Percentiles rank a stretch among this genome's conserved stretches.
Conservation (phyloP, 2,329 filamentous ascomycete genomes). For the Epichloe hybrida region DNA sequence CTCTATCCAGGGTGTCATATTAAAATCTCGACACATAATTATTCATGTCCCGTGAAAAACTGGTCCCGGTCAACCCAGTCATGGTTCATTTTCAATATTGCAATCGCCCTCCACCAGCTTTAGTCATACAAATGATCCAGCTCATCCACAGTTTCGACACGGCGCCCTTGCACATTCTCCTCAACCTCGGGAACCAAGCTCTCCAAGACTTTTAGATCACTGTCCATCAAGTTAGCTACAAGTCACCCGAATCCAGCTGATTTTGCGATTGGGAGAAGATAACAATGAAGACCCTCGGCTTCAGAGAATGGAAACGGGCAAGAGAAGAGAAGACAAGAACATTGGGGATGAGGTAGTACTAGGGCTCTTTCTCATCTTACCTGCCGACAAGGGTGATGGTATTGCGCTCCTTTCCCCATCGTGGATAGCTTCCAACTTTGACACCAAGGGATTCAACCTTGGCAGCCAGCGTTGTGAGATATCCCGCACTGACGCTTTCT, state of each 20-base stretch:
- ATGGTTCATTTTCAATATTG: no score
- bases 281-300: no score
- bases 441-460: conserved; percentile 30
- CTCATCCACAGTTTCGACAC: conserved; percentile 58
- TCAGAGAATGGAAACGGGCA: no score
- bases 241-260: background rate
- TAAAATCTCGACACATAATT: no score
- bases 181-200: conserved; percentile 66
- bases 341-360: no score
- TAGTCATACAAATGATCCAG: conserved; percentile 33
- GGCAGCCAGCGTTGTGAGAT: no score
- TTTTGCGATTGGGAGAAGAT: no score
- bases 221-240: conserved; percentile 16
- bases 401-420: conserved; percentile 79
- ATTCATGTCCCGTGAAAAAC: no score
- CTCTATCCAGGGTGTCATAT: no score
- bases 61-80: no score
- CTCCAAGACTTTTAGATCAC: conserved; percentile 65
- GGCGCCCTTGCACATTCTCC: conserved; percentile 57
- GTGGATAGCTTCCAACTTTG: conserved; percentile 90
- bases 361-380: conserved; percentile 15
- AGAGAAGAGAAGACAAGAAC: no score
- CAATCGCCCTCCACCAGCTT: no score
- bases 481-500: conserved; percentile 65
- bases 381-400: conserved; percentile 75